These are phyloP conservation scores for Heterobasidion parviporum DNA, from an alignment of 1,284 basidiomycete genomes.

Conservation along the genomic window DNA sequence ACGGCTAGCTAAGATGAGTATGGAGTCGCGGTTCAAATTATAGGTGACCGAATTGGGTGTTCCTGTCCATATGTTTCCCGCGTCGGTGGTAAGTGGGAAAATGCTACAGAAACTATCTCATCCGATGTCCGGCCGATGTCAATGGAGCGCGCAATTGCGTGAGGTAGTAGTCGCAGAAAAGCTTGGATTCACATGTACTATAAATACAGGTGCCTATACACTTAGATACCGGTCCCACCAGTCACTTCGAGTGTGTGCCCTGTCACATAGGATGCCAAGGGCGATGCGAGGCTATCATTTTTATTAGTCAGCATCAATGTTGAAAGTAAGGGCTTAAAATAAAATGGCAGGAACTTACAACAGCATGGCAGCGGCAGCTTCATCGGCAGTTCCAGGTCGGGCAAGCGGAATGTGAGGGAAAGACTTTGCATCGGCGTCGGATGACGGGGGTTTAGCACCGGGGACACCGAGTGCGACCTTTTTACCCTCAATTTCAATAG, in stretches of 20 bases:
- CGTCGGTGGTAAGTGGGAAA: no score
- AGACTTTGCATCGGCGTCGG: constrained; percentile 26
- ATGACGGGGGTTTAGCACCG: constrained; percentile 31
- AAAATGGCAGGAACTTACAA: constrained; percentile 42
- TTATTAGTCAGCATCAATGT: constrained; percentile 1
- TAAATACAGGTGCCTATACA: neutral
- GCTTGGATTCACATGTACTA: no score
- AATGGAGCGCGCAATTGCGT: no score
- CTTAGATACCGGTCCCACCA: constrained; percentile 36
- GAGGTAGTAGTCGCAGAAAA: no score
- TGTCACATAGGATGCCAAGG: constrained; percentile 71
- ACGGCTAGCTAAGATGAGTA: constrained; percentile 52
- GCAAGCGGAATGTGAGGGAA: constrained; percentile 62
- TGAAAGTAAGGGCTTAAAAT: neutral
- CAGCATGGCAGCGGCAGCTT: constrained; percentile 65
- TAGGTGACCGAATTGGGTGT: no score
- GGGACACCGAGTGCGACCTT: constrained; percentile 79
- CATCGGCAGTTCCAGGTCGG: constrained; percentile 69
- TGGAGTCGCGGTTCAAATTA: constrained; percentile 30
- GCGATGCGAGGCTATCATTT: constrained; percentile 54
- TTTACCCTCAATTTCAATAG: constrained; percentile 78
- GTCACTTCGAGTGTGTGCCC: constrained; percentile 81
- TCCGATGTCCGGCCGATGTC: no score
- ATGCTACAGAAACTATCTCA: no score
- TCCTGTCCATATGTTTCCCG: no score